Conservation (phyloP, 306 rosid species). For the Albizia julibrissin region DNA sequence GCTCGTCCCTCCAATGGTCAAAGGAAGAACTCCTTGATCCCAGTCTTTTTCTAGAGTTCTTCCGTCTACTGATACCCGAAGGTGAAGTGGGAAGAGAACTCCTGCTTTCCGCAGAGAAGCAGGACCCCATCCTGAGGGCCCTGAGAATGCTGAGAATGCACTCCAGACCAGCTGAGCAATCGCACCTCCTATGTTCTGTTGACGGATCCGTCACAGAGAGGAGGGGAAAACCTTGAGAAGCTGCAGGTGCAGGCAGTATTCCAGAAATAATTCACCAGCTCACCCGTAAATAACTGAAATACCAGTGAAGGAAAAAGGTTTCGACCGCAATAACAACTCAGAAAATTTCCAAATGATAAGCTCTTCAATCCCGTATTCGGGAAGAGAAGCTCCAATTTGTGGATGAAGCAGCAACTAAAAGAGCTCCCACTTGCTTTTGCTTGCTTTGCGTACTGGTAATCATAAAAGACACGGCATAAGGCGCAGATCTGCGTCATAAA, state of each 20-base stretch:
- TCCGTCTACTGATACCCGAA: slow-evolving; percentile 45
- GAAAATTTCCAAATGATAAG: neutral
- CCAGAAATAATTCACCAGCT: neutral
- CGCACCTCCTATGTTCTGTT: slow-evolving; percentile 46
- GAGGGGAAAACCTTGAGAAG: slow-evolving; percentile 4
- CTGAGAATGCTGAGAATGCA: slow-evolving; percentile 81
- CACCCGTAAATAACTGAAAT: neutral
- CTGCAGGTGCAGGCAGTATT: slow-evolving; percentile 11
- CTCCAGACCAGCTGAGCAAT: slow-evolving; percentile 77
- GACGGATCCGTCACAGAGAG: slow-evolving; percentile 67
- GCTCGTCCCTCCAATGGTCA: slow-evolving; percentile 72
- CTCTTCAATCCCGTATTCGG: neutral
- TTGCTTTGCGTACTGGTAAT: neutral
- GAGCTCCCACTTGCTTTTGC: neutral
- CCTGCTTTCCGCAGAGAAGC: slow-evolving; percentile 97
- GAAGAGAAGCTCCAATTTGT: neutral
- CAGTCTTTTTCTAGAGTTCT: slow-evolving; percentile 43
- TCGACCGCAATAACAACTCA: neutral
- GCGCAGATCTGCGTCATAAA: slow-evolving; percentile 36
- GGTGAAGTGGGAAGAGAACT: slow-evolving; percentile 77
- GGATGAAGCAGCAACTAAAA: neutral
- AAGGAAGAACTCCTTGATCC: slow-evolving; percentile 68
- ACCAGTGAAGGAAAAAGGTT: neutral
- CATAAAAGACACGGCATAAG: neutral
- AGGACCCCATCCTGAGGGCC: slow-evolving; percentile 99